A percentile compares a stretch with the other conserved stretches of the same genome.
phyloP scores from a whole-genome alignment of 2,329 filamentous ascomycete species.

The Aotearoamyces nothofagi region DNA sequence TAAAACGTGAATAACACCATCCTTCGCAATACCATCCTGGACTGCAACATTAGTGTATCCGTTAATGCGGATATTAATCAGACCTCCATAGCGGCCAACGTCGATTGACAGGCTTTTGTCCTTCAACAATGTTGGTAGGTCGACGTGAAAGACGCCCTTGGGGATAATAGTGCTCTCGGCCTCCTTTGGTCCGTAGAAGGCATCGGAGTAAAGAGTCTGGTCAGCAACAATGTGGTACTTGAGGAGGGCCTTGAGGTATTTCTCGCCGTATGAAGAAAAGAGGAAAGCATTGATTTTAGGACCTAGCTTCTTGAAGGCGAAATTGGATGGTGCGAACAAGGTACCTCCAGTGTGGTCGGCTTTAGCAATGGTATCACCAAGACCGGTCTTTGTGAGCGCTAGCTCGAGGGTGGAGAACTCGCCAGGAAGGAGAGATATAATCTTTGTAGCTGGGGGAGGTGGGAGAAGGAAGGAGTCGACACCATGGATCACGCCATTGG shows the following conservation, averaged over 20 bases:
- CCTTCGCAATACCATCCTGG: constrained; percentile 55
- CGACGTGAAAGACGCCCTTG: constrained; percentile 36
- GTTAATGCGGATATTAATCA: constrained; percentile 62
- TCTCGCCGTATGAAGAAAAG: constrained; percentile 60
- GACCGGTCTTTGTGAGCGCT: constrained; percentile 58
- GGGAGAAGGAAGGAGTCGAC: constrained; percentile 64
- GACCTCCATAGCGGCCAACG: constrained; percentile 50
- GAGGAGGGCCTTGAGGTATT: constrained; percentile 64
- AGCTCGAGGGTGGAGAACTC: constrained; percentile 69
- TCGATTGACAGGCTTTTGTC: constrained; percentile 56
- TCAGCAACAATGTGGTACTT: constrained; percentile 66
- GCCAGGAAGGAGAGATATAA: constrained; percentile 49
- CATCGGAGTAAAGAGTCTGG: constrained; percentile 71
- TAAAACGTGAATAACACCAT: constrained; percentile 74
- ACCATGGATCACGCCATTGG: constrained; percentile 71
- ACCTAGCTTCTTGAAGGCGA: constrained; percentile 64
- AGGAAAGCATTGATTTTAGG: constrained; percentile 65
- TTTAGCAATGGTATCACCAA: constrained; percentile 44
- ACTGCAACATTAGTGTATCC: constrained; percentile 50
- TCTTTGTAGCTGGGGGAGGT: constrained; percentile 46
- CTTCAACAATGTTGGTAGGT: constrained; percentile 58
- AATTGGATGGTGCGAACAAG: constrained; percentile 68
- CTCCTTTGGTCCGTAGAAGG: constrained; percentile 44
- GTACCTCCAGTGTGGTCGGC: constrained; percentile 48
- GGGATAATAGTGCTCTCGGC: constrained; percentile 14